A percentile compares a stretch with the other conserved stretches of the same genome.
phyloP scores from a whole-genome alignment of 2,329 filamentous ascomycete species.

The Tolypocladium tundrense region DNA sequence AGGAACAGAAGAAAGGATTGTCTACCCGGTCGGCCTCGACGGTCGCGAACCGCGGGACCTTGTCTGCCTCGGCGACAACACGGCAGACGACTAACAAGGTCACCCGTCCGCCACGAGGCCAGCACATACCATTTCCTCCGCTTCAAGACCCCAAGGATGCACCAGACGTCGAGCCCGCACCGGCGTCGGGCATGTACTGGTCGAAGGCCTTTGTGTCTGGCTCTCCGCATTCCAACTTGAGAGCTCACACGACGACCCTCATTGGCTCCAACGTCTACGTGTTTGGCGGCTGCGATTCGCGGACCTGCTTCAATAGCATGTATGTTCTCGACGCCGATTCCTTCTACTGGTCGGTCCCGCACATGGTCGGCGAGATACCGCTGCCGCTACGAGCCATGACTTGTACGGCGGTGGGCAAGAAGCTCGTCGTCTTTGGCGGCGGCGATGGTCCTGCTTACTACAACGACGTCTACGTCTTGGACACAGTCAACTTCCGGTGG shows the following conservation, averaged over 20 bases:
- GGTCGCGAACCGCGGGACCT: slow-evolving; percentile 26
- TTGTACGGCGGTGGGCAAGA: slow-evolving; percentile 60
- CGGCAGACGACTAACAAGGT: slow-evolving; percentile 5
- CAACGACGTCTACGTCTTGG: slow-evolving; percentile 63
- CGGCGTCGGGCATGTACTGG: slow-evolving; percentile 65
- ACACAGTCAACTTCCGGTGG: slow-evolving; percentile 60
- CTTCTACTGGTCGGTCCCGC: slow-evolving; percentile 59
- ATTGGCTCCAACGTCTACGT: slow-evolving; percentile 58
- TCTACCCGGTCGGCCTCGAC: slow-evolving; percentile 44
- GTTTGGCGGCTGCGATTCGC: slow-evolving; percentile 58
- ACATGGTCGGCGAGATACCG: slow-evolving; percentile 54
- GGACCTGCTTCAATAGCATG: slow-evolving; percentile 58
- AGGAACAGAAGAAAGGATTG: slow-evolving; percentile 24
- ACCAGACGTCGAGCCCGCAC: slow-evolving; percentile 50
- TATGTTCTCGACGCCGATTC: slow-evolving; percentile 61
- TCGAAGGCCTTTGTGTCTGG: slow-evolving; percentile 56
- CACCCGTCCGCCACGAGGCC: slow-evolving; percentile 22
- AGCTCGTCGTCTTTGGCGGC: slow-evolving; percentile 59
- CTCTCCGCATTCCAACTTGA: slow-evolving; percentile 46
- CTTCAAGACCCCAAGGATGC: slow-evolving; percentile 45
- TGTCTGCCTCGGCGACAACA: slow-evolving; percentile 7
- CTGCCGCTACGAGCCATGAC: slow-evolving; percentile 61
- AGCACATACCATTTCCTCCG: slow-evolving; percentile 43
- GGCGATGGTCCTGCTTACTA: slow-evolving; percentile 63
- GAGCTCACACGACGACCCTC: slow-evolving; percentile 57